These are phyloP conservation scores for Thermomyces lanuginosus DNA, from an alignment of 2,329 filamentous ascomycete species.

Conservation along the genomic window DNA sequence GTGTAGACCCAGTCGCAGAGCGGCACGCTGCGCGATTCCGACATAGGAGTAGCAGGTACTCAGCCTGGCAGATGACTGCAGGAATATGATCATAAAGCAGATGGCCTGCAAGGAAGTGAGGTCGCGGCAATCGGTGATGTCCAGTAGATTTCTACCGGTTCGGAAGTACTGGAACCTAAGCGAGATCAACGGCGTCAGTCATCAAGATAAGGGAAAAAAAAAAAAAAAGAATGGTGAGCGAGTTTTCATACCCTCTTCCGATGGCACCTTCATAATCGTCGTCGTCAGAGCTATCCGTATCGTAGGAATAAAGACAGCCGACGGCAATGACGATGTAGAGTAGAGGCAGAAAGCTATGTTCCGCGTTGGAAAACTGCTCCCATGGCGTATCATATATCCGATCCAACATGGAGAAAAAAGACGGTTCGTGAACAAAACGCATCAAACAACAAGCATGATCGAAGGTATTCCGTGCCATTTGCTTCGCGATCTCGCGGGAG, in stretches of 20 bases:
- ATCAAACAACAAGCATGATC: slow-evolving; percentile 47
- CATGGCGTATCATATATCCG: slow-evolving; percentile 55
- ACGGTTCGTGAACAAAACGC: slow-evolving; percentile 64
- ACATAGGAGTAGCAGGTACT: slow-evolving; percentile 68
- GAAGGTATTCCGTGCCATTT: slow-evolving; percentile 43
- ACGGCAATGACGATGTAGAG: slow-evolving; percentile 55
- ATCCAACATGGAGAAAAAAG: slow-evolving; percentile 63
- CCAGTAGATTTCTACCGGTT: slow-evolving; percentile 47
- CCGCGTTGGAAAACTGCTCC: slow-evolving; percentile 46
- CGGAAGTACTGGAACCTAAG: slow-evolving; percentile 58
- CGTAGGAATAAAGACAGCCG: slow-evolving; percentile 55
- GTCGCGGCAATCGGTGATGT: slow-evolving; percentile 50
- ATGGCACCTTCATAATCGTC: slow-evolving; percentile 35
- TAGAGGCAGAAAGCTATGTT: slow-evolving; percentile 53
- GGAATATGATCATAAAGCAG: slow-evolving; percentile 64
- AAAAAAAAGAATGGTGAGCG: slow-evolving; percentile 1
- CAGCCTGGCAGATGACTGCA: slow-evolving; percentile 63
- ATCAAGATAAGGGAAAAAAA: not conserved
- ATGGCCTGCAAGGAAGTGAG: slow-evolving; percentile 58
- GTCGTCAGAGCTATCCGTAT: slow-evolving; percentile 33
- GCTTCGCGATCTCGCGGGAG: slow-evolving; percentile 38
- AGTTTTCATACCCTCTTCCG: slow-evolving; percentile 42
- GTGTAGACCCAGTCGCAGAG: slow-evolving; percentile 63
- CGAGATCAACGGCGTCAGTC: slow-evolving; percentile 5
- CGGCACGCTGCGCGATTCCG: slow-evolving; percentile 58